Base-by-base conservation (phyloP, 2,329 filamentous ascomycete genomes). In the Colletotrichum brevisporum region DNA sequence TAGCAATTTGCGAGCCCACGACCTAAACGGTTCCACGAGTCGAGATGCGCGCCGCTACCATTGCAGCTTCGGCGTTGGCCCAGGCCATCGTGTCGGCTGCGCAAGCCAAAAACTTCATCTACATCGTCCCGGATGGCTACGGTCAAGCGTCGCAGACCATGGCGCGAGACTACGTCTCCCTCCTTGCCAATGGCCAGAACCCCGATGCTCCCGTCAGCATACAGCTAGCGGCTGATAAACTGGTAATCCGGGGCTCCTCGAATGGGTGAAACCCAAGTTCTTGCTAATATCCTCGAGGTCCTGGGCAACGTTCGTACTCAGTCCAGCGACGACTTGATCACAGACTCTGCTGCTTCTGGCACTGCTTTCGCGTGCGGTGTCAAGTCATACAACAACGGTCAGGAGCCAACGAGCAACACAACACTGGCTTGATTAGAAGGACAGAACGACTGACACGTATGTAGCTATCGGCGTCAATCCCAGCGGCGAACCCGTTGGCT, bases 331-430 rank as follows among this genome's bases (percentile, higher is more conserved):
- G 79, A 79, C 36, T 71, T 82, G 10, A 77, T 82, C 45, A 81
- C 81, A 6, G 81, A 82, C 61, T 82, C 80, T n/a, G 79, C 79
- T 6, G 79, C 80, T 18, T 76, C 79, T 51, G 81, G 76, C 3
- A 82, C 81, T 26, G 80, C 81, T 5, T 81, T 81, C 65, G 79
- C 75, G 4, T 79, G 78, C 31, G 81, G 81, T 15, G 74, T 79
- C 67, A 82, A 82, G 71, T 77, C 80, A 4, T 79, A 78, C 69
- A 82, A 82, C 57, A 74, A 77, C 43, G 67, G 67, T 67, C 3
- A 16, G n/a, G 10, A 26, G 47, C 18, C 18, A 12, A 36, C 31
- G 47, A 26, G n/a, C 47, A 4, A 21, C 6, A 27, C 47, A 4
- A 18, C 6, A 27, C 13, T 3, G 31, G 27, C 13, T 8, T 53